phyloP scores from a whole-genome alignment of 768 basidiomycete genomes.

The Inosperma sp. region DNA sequence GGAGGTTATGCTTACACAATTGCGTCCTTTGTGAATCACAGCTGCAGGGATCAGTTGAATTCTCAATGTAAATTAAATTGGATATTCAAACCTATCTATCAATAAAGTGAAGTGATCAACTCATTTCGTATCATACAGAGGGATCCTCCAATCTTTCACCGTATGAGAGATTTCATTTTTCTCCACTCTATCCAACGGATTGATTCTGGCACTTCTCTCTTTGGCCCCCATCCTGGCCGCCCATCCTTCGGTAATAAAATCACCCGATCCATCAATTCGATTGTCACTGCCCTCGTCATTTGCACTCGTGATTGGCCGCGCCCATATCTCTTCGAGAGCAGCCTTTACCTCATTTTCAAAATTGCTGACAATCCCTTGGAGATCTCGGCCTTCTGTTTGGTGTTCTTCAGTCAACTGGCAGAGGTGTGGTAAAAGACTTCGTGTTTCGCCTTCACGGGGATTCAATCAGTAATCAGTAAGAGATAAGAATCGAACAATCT shows the following conservation, averaged over 20 bases:
- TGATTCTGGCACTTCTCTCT: slow-evolving; percentile 42
- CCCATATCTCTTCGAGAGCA: slow-evolving; percentile 66
- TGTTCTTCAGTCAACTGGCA: slow-evolving; percentile 66
- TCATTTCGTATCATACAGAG: slow-evolving; percentile 34
- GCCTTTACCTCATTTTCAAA: slow-evolving; percentile 56
- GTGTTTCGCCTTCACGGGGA: slow-evolving; percentile 53
- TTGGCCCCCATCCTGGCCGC: slow-evolving; percentile 49
- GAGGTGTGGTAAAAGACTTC: slow-evolving; percentile 70
- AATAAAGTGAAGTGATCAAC: neutral
- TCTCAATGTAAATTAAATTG: neutral
- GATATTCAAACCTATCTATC: no score
- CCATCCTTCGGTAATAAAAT: slow-evolving; percentile 38
- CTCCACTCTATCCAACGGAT: slow-evolving; percentile 49
- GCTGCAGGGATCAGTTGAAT: neutral
- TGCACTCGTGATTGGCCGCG: no score
- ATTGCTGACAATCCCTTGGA: slow-evolving; percentile 56
- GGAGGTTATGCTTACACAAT: no score
- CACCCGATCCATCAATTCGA: neutral
- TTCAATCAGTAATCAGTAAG: slow-evolving; percentile 5
- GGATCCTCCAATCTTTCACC: slow-evolving; percentile 40
- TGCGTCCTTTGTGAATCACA: no score
- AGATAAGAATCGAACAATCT: slow-evolving; percentile 13
- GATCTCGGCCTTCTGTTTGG: slow-evolving; percentile 52
- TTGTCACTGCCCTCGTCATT: slow-evolving; percentile 25
- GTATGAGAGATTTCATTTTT: slow-evolving; percentile 42